These are phyloP conservation scores for Penicillium brevicompactum DNA, from an alignment of 2,329 filamentous ascomycete species.

Conservation along the genomic window DNA sequence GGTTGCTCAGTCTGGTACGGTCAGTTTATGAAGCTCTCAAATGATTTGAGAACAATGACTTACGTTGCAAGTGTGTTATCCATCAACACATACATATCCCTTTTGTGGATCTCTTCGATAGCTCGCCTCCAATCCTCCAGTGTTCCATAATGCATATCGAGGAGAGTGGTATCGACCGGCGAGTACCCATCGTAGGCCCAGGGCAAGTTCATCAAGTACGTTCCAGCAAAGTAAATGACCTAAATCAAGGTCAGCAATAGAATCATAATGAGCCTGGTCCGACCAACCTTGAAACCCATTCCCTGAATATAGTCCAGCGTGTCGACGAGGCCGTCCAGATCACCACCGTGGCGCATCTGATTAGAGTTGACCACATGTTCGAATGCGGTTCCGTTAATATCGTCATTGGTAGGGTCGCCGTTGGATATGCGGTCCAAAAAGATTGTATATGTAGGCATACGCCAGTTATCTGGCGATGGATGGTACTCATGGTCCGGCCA, in stretches of 20 bases:
- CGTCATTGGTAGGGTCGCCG: conserved; percentile 65
- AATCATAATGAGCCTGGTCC: not conserved
- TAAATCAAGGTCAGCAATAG: conserved; percentile 26
- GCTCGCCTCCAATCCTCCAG: conserved; percentile 61
- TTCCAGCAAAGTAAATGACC: conserved; percentile 65
- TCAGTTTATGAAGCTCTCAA: not conserved
- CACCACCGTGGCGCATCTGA: conserved; percentile 65
- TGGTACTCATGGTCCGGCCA: conserved; percentile 55
- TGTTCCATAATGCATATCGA: conserved; percentile 65
- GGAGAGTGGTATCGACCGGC: conserved; percentile 62
- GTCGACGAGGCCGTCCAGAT: conserved; percentile 59
- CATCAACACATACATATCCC: conserved; percentile 66
- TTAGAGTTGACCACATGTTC: conserved; percentile 63
- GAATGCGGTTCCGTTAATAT: conserved; percentile 45
- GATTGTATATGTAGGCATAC: conserved; percentile 66
- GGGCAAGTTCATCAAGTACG: conserved; percentile 64
- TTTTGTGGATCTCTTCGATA: conserved; percentile 61
- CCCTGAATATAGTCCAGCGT: conserved; percentile 66
- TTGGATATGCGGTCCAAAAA: conserved; percentile 67
- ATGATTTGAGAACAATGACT: conserved; percentile 21
- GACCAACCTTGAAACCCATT: conserved; percentile 62
- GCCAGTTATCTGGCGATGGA: conserved; percentile 62
- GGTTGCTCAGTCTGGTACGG: conserved; percentile 52
- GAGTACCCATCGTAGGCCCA: conserved; percentile 65
- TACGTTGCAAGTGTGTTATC: conserved; percentile 67